phyloP scores from a whole-genome alignment of 176 grass and related monocot species.

The Cenchrus fungigraminus region DNA sequence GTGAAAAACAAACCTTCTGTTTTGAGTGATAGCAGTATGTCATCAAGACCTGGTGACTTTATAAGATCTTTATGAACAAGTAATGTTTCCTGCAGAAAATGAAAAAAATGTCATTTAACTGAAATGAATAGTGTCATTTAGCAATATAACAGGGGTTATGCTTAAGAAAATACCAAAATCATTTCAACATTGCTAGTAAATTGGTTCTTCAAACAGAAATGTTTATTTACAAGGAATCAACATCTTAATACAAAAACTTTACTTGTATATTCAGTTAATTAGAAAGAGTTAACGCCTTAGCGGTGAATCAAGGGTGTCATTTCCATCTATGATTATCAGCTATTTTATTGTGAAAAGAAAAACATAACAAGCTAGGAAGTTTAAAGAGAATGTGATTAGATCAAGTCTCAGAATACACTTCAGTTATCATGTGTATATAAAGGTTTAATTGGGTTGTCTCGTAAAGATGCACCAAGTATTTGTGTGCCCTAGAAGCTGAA shows the following conservation, averaged over 20 bases:
- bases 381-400: neutral
- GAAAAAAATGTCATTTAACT: constrained; percentile 12
- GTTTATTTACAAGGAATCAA: neutral
- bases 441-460: neutral
- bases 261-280: constrained; percentile 19
- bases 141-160: neutral
- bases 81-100: constrained; percentile 80
- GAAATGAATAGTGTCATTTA: neutral
- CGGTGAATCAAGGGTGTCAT: neutral
- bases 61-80: constrained; percentile 85
- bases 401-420: neutral
- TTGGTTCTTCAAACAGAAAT: neutral
- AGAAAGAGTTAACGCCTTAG: neutral
- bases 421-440: neutral
- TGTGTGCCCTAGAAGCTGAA: neutral
- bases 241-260: neutral
- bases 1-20: constrained; percentile 57
- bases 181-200: constrained; percentile 1
- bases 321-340: neutral
- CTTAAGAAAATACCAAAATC: neutral
- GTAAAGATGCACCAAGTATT: neutral
- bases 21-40: constrained; percentile 76
- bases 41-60: constrained; percentile 63
- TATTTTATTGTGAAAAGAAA: neutral
- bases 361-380: neutral